Conservation (phyloP, 345 rosid genomes). For the Odontarrhena argentea region DNA sequence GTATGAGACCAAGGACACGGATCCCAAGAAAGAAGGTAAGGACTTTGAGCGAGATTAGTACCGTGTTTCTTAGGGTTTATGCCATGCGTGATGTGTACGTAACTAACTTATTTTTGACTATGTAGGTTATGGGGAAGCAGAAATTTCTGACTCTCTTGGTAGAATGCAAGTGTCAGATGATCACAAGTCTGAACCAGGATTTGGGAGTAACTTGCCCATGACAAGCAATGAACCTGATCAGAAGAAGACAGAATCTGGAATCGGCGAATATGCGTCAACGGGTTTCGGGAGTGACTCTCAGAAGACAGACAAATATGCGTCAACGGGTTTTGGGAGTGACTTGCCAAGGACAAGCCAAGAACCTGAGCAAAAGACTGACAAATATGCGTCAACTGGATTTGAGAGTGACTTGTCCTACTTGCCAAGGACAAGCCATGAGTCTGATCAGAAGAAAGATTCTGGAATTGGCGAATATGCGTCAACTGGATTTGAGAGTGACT, state of each 20-base stretch:
- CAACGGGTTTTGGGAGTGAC: conserved; percentile 11
- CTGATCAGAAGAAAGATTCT: no score
- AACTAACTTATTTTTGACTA: background rate
- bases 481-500: no score
- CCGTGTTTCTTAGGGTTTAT: background rate
- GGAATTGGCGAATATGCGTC: no score
- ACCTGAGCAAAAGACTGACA: background rate
- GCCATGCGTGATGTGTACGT: background rate
- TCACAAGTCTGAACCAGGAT: conserved; percentile 15
- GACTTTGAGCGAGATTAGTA: background rate
- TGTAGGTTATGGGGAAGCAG: conserved; percentile 43
- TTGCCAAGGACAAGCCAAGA: conserved; percentile 15
- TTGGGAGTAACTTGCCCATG: conserved; percentile 4
- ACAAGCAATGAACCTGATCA: conserved; percentile 19
- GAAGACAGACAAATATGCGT: no score
- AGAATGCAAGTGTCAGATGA: conserved; percentile 42
- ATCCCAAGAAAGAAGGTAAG: conserved; percentile 50
- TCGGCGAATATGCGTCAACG: background rate
- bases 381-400: background rate
- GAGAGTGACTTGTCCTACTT: no score
- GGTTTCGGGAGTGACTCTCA: background rate
- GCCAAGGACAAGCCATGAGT: conserved; percentile 19
- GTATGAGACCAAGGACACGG: conserved; percentile 52
- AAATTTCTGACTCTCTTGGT: conserved; percentile 36
- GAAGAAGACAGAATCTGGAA: conserved; percentile 2